Evolutionary conservation across 2,329 filamentous ascomycete species (phyloP).

Genomic region (Dactylellina drechsleri): DNA sequence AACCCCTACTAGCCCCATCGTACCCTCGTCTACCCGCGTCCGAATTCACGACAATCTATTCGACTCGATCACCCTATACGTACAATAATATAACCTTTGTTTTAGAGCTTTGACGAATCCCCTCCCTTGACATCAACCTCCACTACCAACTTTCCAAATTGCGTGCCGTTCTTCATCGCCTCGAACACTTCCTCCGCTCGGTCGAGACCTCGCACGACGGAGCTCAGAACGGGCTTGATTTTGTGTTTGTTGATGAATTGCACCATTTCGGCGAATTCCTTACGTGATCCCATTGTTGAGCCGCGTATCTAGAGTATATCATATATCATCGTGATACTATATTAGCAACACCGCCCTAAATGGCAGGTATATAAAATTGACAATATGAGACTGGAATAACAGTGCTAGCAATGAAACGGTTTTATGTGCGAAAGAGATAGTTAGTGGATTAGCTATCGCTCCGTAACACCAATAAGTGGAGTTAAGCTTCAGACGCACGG

Average conservation of each 20-base stretch:
- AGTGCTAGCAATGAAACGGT: too few relatives aligned
- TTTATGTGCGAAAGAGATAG: too few relatives aligned
- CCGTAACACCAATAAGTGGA: too few relatives aligned
- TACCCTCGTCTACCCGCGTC: too few relatives aligned
- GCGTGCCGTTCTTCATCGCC: slow-evolving; percentile 83
- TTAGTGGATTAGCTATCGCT: too few relatives aligned
- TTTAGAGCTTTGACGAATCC: slow-evolving; percentile 42
- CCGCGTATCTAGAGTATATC: slow-evolving; percentile 69
- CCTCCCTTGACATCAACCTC: slow-evolving; percentile 18
- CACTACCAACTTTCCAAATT: slow-evolving; percentile 88
- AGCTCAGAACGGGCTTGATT: slow-evolving; percentile 80
- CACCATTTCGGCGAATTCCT: slow-evolving; percentile 92
- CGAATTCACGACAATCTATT: background rate
- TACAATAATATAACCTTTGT: background rate
- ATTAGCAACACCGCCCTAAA: too few relatives aligned
- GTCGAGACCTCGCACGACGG: slow-evolving; percentile 76
- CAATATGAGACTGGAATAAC: too few relatives aligned
- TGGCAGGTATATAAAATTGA: too few relatives aligned
- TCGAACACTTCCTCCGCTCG: slow-evolving; percentile 84
- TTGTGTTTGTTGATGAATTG: slow-evolving; percentile 77
- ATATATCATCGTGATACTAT: background rate
- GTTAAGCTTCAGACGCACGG: too few relatives aligned
- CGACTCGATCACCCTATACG: background rate
- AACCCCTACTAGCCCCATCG: too few relatives aligned
- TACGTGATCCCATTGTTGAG: slow-evolving; percentile 88